Percentiles rank a stretch among this genome's conserved stretches.
Conservation (phyloP, 2,329 filamentous ascomycete genomes). For the Botrytis galanthina region DNA sequence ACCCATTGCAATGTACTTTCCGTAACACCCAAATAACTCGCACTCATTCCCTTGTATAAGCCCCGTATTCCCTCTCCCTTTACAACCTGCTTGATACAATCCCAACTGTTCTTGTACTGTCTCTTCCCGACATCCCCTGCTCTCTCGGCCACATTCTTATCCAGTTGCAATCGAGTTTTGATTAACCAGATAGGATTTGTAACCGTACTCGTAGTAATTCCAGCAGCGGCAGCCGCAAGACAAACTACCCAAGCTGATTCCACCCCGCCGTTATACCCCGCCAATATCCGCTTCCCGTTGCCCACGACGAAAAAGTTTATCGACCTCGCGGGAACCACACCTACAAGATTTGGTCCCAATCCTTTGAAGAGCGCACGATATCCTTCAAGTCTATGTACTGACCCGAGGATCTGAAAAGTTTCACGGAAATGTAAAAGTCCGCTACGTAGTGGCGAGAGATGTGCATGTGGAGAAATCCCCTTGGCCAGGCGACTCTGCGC, state of each 20-base stretch:
- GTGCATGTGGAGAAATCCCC: conserved; percentile 47
- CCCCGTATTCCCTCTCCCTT: conserved; percentile 76
- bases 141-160: conserved; percentile 72
- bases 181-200: conserved; percentile 97
- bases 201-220: conserved; percentile 81
- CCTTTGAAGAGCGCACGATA: conserved; percentile 90
- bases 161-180: conserved; percentile 88
- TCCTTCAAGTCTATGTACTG: conserved; percentile 79
- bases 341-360: conserved; percentile 83
- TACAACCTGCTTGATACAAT: conserved; percentile 81
- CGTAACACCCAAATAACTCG: conserved; percentile 85
- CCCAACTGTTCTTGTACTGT: conserved; percentile 81
- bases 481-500: conserved; percentile 61
- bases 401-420: conserved; percentile 79
- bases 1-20: conserved; percentile 94
- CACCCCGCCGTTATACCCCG: conserved; percentile 69
- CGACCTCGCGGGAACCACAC: conserved; percentile 82
- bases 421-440: conserved; percentile 75
- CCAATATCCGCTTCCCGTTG: conserved; percentile 82
- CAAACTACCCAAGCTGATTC: conserved; percentile 77
- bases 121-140: conserved; percentile 54
- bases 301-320: conserved; percentile 96
- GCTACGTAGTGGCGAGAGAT: conserved; percentile 63
- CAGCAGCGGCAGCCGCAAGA: conserved; percentile 71
- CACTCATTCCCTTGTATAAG: conserved; percentile 86